These are phyloP conservation scores for Wickerhamomyces bisporus DNA, from an alignment of 805 yeast species.

Conservation along the genomic window DNA sequence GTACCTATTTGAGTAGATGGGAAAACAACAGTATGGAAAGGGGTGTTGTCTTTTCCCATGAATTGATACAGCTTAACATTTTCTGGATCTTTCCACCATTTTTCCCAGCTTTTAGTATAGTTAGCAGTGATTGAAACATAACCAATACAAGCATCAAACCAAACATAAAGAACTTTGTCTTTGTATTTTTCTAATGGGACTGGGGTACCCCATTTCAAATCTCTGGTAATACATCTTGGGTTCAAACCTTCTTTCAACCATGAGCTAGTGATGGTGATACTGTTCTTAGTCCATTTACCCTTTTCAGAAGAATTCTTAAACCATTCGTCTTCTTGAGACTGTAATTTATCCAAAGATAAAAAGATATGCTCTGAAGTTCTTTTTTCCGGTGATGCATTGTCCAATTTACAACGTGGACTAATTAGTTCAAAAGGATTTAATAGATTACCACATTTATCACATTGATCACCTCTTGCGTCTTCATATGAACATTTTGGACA, in stretches of 20 bases:
- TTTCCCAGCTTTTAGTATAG: slow-evolving; percentile 72
- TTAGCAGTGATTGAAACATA: slow-evolving; percentile 94
- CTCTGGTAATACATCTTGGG: slow-evolving; percentile 96
- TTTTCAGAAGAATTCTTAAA: slow-evolving; percentile 55
- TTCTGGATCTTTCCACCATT: slow-evolving; percentile 96
- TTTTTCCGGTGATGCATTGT: slow-evolving; percentile 74
- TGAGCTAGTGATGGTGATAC: slow-evolving; percentile 79
- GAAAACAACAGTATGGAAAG: slow-evolving; percentile 98
- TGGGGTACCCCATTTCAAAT: slow-evolving; percentile 97
- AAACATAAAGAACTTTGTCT: slow-evolving; percentile 90
- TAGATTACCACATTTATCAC: slow-evolving; percentile 91
- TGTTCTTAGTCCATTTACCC: slow-evolving; percentile 91
- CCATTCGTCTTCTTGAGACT: slow-evolving; percentile 73
- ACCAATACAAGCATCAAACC: slow-evolving; percentile 99
- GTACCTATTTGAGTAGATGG: slow-evolving; percentile 93
- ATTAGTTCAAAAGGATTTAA: slow-evolving; percentile 90
- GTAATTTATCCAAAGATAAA: slow-evolving; percentile 77
- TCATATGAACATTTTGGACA: slow-evolving; percentile 94
- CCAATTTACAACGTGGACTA: slow-evolving; percentile 93
- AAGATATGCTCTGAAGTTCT: slow-evolving; percentile 82
- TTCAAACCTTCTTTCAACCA: slow-evolving; percentile 93
- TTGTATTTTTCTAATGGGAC: slow-evolving; percentile 86
- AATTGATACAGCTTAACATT: slow-evolving; percentile 87
- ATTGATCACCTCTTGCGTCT: slow-evolving; percentile 99
- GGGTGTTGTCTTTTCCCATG: slow-evolving; percentile 99